These are phyloP conservation scores for Groenewaldozyma salmanticensis DNA, from an alignment of 805 yeast genomes.

Conservation along the genomic window DNA sequence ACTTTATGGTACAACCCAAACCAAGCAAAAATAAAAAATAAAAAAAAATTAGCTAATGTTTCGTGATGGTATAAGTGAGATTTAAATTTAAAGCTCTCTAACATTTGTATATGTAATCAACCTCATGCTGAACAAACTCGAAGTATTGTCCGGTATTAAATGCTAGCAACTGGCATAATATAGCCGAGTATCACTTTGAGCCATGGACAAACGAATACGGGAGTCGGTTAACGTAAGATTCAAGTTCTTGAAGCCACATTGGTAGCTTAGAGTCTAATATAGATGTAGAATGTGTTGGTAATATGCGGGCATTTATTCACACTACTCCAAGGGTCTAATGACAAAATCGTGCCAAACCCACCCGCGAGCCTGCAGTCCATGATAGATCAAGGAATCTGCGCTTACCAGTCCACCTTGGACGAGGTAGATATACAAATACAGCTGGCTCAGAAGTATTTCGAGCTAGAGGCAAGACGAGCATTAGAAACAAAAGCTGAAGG, in stretches of 20 bases:
- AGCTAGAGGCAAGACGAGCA: slow-evolving; percentile 3
- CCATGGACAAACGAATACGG: not conserved
- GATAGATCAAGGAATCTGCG: slow-evolving; percentile 13
- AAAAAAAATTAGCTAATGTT: too few relatives aligned
- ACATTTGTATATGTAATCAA: too few relatives aligned
- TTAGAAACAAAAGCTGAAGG: slow-evolving; percentile 2
- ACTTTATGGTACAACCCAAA: too few relatives aligned
- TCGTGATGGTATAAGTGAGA: too few relatives aligned
- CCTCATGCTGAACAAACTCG: too few relatives aligned
- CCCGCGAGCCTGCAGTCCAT: slow-evolving; percentile 15
- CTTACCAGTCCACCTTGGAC: slow-evolving; percentile 15
- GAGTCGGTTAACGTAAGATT: not conserved
- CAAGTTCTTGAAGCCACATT: too few relatives aligned
- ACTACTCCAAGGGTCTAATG: slow-evolving; percentile 4
- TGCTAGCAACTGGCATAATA: too few relatives aligned
- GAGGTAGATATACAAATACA: slow-evolving; percentile 16
- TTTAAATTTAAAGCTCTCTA: too few relatives aligned
- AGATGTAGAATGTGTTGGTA: slow-evolving; percentile 11
- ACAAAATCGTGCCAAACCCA: slow-evolving; percentile 19
- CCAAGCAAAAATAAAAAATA: too few relatives aligned
- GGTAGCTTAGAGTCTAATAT: too few relatives aligned
- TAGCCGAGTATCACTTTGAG: too few relatives aligned
- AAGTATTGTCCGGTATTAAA: too few relatives aligned
- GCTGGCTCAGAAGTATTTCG: slow-evolving; percentile 9
- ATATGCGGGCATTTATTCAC: slow-evolving; percentile 14